Evolutionary conservation across 768 basidiomycete genomes (phyloP).

Genomic region (Kwoniella botswanensis): DNA sequence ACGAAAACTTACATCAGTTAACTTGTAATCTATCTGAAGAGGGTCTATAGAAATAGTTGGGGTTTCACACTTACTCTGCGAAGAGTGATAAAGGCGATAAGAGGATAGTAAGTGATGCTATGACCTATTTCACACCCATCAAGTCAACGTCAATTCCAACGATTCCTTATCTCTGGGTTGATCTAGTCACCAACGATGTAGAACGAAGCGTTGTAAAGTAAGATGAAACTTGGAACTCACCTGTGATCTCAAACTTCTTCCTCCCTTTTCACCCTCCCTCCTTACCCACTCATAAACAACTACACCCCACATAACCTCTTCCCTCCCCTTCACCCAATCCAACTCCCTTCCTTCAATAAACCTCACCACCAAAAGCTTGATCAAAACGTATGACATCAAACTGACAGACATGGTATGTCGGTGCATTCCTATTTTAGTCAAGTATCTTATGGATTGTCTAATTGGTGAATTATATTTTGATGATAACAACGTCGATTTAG

Average conservation of each 20-base stretch:
- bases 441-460: not conserved
- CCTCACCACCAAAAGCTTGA: slow-evolving; percentile 58
- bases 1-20: too few relatives aligned
- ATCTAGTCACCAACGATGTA: too few relatives aligned
- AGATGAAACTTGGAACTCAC: slow-evolving; percentile 60
- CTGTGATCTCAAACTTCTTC: slow-evolving; percentile 76
- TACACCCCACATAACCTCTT: slow-evolving; percentile 74
- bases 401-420: not conserved
- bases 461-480: slow-evolving; percentile 2
- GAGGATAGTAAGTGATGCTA: slow-evolving; percentile 71
- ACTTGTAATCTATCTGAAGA: too few relatives aligned
- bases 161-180: too few relatives aligned
- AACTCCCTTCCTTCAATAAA: slow-evolving; percentile 61
- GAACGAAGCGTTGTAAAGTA: too few relatives aligned
- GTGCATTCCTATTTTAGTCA: not conserved
- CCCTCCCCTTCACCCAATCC: slow-evolving; percentile 73
- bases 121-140: slow-evolving; percentile 60
- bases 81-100: slow-evolving; percentile 59
- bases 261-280: slow-evolving; percentile 66
- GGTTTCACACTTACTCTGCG: slow-evolving; percentile 34
- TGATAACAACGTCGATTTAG: not conserved
- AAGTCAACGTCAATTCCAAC: not conserved
- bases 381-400: not conserved
- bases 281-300: slow-evolving; percentile 71
- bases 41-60: slow-evolving; percentile 66